phyloP scores from a whole-genome alignment of 139 green algal species.

The Coccomyxa sp. region DNA sequence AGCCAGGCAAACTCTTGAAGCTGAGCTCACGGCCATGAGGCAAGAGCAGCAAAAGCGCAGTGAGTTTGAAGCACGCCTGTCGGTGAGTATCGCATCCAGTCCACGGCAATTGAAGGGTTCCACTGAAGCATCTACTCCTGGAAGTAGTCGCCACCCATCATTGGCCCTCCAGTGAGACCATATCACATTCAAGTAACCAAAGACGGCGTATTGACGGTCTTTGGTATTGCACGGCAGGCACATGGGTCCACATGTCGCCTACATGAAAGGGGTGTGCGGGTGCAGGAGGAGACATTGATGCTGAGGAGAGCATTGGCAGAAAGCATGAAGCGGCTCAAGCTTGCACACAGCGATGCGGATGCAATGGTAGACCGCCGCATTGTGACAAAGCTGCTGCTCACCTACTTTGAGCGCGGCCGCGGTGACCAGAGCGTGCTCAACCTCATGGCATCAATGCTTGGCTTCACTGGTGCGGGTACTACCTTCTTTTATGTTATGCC shows the following conservation, averaged over 20 bases:
- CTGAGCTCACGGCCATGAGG: background rate
- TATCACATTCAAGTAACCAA: background rate
- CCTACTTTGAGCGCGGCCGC: constrained; percentile 50
- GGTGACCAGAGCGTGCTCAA: constrained; percentile 25
- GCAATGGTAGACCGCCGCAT: constrained; percentile 57
- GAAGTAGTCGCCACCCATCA: background rate
- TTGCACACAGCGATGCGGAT: constrained; percentile 25
- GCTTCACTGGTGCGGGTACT: constrained; percentile 24
- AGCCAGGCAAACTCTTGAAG: background rate
- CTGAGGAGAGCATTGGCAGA: constrained; percentile 41
- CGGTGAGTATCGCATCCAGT: background rate
- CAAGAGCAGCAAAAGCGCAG: background rate
- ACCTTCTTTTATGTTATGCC: background rate
- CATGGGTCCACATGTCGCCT: too few relatives aligned
- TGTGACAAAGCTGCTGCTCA: constrained; percentile 60
- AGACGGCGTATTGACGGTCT: background rate
- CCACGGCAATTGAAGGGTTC: too few relatives aligned
- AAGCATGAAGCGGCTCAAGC: constrained; percentile 23
- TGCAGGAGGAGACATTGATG: constrained; percentile 48
- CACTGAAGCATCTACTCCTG: too few relatives aligned
- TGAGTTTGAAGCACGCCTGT: background rate
- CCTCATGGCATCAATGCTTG: constrained; percentile 43
- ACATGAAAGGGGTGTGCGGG: background rate
- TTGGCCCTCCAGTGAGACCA: background rate
- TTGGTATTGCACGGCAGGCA: too few relatives aligned